Evolutionary conservation across 2,329 filamentous ascomycete species (phyloP), one percentile per base, ranked within the genome.

Genomic region (Cladosporium sp.): DNA sequence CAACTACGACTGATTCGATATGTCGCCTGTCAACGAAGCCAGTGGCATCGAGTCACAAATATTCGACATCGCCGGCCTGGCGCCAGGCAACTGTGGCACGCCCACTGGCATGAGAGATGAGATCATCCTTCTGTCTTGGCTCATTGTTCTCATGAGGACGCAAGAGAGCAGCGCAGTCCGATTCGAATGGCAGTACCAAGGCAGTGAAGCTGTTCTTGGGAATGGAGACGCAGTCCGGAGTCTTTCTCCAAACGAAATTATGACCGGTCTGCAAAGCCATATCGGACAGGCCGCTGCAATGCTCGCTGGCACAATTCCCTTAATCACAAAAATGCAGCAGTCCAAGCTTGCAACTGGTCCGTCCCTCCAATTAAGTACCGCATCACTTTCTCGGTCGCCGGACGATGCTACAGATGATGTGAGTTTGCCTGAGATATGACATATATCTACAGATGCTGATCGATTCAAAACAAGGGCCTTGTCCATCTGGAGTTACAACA

Each of bases 111-210:
- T 79, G 71, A 78, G 69, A 65, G 78, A 81, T n/a, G 80, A 81
- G 21, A 62, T 79, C 18, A 21, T 83, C 14, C 75, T 83, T 12
- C 53, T 79, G 40, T 76, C 81, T 49, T 83, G 81, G 81, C 75
- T 82, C 16, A 73, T 82, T 14, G 77, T 80, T 7, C 77, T 83
- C 8, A 65, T 82, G 64, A 76, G 81, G 12, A 80, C 77, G 1
- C 73, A 74, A 11, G 81, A 83, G 68, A 78, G 78, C 18, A 72
- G 72, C 40, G 72, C 76, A 18, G 68, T 77, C 12, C 69, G 58
- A 16, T 83, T 72, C 67, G 78, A 81, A 4, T 83, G 81, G 81
- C 68, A 73, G 3, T 78, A 79, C 67, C 70, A 66, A 18, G 14
- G 18, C 49, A 60, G 26, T 57, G 62, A 66, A 33, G 65, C 71